Conservation (phyloP, 1,284 basidiomycete genomes). For the Athelia sp. region DNA sequence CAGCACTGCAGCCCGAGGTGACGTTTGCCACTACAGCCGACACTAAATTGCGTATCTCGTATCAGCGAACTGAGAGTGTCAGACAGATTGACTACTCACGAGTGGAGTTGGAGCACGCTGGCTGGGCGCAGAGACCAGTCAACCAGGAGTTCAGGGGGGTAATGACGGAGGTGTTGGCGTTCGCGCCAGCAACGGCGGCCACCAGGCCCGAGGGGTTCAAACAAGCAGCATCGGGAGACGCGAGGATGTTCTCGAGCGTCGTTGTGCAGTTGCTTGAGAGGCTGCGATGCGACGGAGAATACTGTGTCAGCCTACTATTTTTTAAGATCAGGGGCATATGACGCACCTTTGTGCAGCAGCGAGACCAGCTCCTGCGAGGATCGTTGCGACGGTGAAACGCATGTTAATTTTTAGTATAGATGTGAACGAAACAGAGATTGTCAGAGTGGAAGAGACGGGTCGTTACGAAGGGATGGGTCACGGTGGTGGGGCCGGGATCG, state of each 20-base stretch:
- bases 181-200: constrained; percentile 32
- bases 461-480: too few species aligned
- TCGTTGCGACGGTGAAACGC: constrained; percentile 21
- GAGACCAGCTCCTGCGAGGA: constrained; percentile 31
- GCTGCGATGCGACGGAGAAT: constrained; percentile 17
- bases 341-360: constrained; percentile 43
- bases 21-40: constrained; percentile 41
- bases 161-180: constrained; percentile 43
- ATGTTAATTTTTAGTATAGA: background rate
- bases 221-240: constrained; percentile 39
- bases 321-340: constrained; percentile 3
- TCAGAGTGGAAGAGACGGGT: too few species aligned
- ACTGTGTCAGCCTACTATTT: constrained; percentile 2
- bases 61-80: too few species aligned
- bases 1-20: constrained; percentile 46
- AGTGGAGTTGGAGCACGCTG: constrained; percentile 53
- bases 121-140: constrained; percentile 44
- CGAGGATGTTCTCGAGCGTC: constrained; percentile 15
- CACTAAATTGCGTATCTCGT: constrained; percentile 18
- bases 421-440: too few species aligned
- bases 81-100: too few species aligned
- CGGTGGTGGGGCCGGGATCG: too few species aligned
- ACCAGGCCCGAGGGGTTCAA: constrained; percentile 45
- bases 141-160: constrained; percentile 53
- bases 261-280: constrained; percentile 34